Conservation (phyloP, 768 basidiomycete species). For the Hygrocybe coccinea region DNA sequence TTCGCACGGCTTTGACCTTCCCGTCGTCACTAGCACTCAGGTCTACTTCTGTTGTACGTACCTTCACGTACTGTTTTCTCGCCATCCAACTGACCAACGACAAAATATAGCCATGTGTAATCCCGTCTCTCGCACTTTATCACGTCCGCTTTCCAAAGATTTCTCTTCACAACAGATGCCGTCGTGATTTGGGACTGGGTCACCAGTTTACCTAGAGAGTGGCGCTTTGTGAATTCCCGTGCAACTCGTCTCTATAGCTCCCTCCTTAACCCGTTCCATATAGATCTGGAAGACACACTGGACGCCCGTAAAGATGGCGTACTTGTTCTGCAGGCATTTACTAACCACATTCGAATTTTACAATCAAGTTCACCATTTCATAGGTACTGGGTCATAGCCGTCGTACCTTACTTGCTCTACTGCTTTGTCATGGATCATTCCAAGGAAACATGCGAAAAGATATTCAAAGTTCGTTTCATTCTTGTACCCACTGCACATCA, state of each 20-base stretch:
- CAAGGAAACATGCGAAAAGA: constrained; percentile 56
- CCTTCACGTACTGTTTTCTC: constrained; percentile 17
- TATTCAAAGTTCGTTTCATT: constrained; percentile 53
- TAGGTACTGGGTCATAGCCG: constrained; percentile 79
- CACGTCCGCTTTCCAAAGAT: not conserved
- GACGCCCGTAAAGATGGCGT: constrained; percentile 80
- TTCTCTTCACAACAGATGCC: constrained; percentile 48
- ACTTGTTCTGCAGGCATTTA: constrained; percentile 76
- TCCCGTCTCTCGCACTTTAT: not conserved
- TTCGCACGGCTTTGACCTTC: not conserved
- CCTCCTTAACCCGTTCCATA: constrained; percentile 17
- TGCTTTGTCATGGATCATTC: constrained; percentile 71
- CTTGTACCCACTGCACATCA: not conserved
- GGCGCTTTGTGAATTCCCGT: constrained; percentile 55
- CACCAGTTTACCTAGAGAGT: constrained; percentile 71
- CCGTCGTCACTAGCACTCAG: constrained; percentile 41
- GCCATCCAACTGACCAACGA: constrained; percentile 27
- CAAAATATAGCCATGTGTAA: constrained; percentile 66
- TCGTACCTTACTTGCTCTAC: constrained; percentile 74
- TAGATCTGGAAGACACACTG: constrained; percentile 80
- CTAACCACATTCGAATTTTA: constrained; percentile 16
- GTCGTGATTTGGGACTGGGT: constrained; percentile 85
- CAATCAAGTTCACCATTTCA: constrained; percentile 10
- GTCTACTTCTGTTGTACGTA: constrained; percentile 82
- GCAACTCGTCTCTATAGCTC: constrained; percentile 14